Base-by-base conservation (phyloP, 129 eudicot genomes). In the Flaveria robusta region DNA sequence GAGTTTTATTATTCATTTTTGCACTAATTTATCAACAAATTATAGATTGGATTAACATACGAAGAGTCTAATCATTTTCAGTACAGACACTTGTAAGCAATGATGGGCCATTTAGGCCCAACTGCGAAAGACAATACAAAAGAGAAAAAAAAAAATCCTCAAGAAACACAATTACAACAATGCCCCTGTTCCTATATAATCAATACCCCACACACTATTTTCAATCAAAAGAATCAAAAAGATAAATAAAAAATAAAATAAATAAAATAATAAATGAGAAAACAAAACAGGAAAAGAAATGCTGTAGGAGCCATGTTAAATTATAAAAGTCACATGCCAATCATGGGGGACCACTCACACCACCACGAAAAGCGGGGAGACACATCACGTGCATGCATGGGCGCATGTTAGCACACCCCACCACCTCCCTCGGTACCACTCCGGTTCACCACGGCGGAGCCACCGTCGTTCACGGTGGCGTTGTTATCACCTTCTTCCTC, bases 371-470 rank as follows among this genome's bases (percentile, higher is more conserved):
- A 72, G 68, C 23, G 83, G 76, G 84, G 84, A 76, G 85, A 84
- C 92, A 86, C 82, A 81, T 72, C 96, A 88, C 85, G 93, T 90
- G 96, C 86, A 77, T 74, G 76, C 75, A 75, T 75, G 87, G 71
- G 85, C 82, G 81, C 88, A 85, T 65, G 76, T 86, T 86, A 87
- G 86, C 82, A 74, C 47, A 75, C 59, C 59, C 78, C 47, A 23
- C n/a, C 47, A 14, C 65, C 77, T 23, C 74, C 82, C 23, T 71
- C 86, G 24, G 73, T 45, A 75, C 74, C 75, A 45, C 76, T 72
- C 77, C 37, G 66, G 79, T 77, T 56, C 77, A 42, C 70, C 66
- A 26, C 74, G 59, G 81, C 64, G 68, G 85, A 31, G 16, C 83
- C 58, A 73, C 79, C 79, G 16, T 79, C 67, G 50, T 62, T 71